A percentile compares a stretch with the other conserved stretches of the same genome.
These are phyloP conservation scores for Avena eriantha DNA, from an alignment of 176 grass and related monocot species.

Conservation along the genomic window DNA sequence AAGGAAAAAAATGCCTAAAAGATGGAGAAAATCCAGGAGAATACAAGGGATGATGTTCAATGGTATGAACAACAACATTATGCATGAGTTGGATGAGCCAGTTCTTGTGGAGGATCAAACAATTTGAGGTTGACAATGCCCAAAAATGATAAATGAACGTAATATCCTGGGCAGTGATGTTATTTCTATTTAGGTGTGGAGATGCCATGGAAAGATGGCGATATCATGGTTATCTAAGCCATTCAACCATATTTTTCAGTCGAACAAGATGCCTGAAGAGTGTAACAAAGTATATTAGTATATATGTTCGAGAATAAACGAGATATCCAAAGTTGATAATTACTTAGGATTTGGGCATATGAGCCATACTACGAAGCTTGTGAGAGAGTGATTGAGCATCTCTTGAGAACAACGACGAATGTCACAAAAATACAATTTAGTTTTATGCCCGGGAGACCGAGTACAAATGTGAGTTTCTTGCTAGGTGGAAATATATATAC, in stretches of 20 bases:
- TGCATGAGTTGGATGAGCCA: background rate
- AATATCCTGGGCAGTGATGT: background rate
- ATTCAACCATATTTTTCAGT: background rate
- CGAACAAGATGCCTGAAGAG: background rate
- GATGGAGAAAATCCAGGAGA: no score
- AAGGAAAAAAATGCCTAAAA: no score
- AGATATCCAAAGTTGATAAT: background rate
- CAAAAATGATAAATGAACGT: background rate
- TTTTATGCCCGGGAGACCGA: background rate
- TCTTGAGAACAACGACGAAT: background rate
- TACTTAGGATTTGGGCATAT: background rate
- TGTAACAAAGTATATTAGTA: background rate
- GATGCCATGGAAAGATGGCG: background rate
- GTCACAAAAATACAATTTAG: no score
- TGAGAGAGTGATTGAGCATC: background rate
- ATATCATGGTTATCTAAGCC: background rate
- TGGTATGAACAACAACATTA: background rate
- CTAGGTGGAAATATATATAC: background rate
- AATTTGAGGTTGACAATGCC: background rate
- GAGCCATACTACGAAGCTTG: background rate
- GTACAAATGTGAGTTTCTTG: background rate
- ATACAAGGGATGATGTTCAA: no score
- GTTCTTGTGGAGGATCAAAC: background rate
- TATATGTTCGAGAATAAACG: background rate
- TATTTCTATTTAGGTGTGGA: background rate